Evolutionary conservation across 1,284 basidiomycete species (phyloP).

Genomic region (Ganoderma lucidum): DNA sequence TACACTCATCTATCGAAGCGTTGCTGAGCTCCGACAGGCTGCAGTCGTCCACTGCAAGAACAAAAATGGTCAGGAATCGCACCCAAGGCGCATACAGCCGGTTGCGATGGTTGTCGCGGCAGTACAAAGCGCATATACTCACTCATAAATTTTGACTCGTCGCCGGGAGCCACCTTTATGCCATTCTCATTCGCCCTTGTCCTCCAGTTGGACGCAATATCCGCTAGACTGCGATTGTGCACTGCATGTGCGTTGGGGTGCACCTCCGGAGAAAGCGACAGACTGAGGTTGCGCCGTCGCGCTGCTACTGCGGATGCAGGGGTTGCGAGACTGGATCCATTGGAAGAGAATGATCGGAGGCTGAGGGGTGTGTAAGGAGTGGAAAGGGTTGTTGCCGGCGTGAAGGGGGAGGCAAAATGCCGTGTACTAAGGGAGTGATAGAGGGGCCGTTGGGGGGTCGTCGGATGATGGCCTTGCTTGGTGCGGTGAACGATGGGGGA

Average conservation of each 20-base stretch:
- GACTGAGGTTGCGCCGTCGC: slow-evolving; percentile 47
- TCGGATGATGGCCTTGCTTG: slow-evolving; percentile 47
- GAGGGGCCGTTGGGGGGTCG: slow-evolving; percentile 55
- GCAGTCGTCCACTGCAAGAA: slow-evolving; percentile 36
- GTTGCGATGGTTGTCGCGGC: not conserved
- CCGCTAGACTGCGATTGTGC: slow-evolving; percentile 51
- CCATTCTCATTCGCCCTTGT: slow-evolving; percentile 74
- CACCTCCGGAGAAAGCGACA: slow-evolving; percentile 42
- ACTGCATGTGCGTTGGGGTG: slow-evolving; percentile 28
- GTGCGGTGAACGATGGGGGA: slow-evolving; percentile 52
- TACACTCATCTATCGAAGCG: slow-evolving; percentile 43
- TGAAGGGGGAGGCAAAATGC: slow-evolving; percentile 51
- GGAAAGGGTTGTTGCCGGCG: slow-evolving; percentile 51
- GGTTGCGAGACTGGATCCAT: slow-evolving; percentile 64
- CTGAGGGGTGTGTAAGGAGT: slow-evolving; percentile 74
- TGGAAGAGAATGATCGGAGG: slow-evolving; percentile 63
- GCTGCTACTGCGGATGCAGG: slow-evolving; percentile 47
- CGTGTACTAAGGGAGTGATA: slow-evolving; percentile 46
- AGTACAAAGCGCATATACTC: slow-evolving; percentile 35
- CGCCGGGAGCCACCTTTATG: slow-evolving; percentile 64
- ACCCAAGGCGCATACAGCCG: slow-evolving; percentile 17
- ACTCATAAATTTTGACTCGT: slow-evolving; percentile 61
- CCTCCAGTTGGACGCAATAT: slow-evolving; percentile 75
- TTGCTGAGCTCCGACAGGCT: slow-evolving; percentile 37
- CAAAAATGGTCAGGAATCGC: slow-evolving; percentile 14